Percentiles rank a stretch among this genome's conserved stretches.
These are phyloP conservation scores for Candida loeiensis DNA, from an alignment of 805 yeast genomes.

Conservation along the genomic window DNA sequence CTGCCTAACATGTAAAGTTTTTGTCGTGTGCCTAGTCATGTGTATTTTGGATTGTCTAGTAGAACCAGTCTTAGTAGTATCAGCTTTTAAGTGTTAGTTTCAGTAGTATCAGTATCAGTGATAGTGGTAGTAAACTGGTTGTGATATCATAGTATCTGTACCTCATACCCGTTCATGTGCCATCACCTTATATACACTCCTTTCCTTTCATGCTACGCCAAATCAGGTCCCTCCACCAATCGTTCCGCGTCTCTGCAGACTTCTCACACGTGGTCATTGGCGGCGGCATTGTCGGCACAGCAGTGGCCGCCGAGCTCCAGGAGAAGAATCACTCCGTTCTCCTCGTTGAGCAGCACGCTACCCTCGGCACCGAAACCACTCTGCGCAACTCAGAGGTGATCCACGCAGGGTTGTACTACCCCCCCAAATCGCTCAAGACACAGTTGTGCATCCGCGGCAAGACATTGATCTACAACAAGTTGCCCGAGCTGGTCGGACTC, in stretches of 20 bases:
- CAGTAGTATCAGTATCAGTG: too few species aligned
- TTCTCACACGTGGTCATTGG: slow-evolving; percentile 75
- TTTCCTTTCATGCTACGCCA: neutral
- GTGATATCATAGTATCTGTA: too few species aligned
- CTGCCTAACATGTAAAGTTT: too few species aligned
- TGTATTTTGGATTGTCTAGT: too few species aligned
- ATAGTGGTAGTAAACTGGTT: too few species aligned
- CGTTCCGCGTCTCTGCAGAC: slow-evolving; percentile 5
- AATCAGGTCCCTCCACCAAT: neutral
- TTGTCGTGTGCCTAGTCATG: too few species aligned
- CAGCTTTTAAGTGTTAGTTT: too few species aligned
- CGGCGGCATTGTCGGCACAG: slow-evolving; percentile 82
- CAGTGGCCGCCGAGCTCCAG: slow-evolving; percentile 69
- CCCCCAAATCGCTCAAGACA: slow-evolving; percentile 62
- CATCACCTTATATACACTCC: neutral
- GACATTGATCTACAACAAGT: slow-evolving; percentile 52
- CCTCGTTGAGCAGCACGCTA: slow-evolving; percentile 63
- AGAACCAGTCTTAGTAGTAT: too few species aligned
- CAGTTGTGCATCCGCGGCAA: slow-evolving; percentile 75
- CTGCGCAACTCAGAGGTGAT: slow-evolving; percentile 91
- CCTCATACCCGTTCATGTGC: too few species aligned
- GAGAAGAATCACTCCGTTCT: slow-evolving; percentile 48
- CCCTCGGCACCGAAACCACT: slow-evolving; percentile 76
- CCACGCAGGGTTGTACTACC: slow-evolving; percentile 87
- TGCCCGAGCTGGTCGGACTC: slow-evolving; percentile 49